These are phyloP conservation scores for Aspergillus terreus DNA, from an alignment of 2,329 filamentous ascomycete genomes.

Conservation along the genomic window DNA sequence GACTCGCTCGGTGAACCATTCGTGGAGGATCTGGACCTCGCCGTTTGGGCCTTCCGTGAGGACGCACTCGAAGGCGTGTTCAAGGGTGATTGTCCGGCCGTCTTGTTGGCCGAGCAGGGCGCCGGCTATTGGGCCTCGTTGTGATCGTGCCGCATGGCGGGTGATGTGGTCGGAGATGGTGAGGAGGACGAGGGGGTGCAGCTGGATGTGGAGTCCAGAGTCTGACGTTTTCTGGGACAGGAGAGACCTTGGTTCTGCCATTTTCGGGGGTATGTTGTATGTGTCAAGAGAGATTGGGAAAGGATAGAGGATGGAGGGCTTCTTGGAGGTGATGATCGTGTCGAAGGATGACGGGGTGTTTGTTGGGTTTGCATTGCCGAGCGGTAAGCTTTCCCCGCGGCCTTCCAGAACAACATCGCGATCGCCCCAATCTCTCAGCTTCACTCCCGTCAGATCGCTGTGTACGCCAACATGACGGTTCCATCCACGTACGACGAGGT, in stretches of 20 bases:
- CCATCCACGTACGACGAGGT: constrained; percentile 34
- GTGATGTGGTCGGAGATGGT: constrained; percentile 97
- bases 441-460: not conserved
- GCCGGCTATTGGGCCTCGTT: constrained; percentile 74
- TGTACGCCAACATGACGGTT: constrained; percentile 26
- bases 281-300: not conserved
- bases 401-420: not conserved
- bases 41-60: constrained; percentile 50
- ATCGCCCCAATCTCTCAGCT: not conserved
- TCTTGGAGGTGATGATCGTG: not conserved
- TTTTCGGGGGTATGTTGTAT: constrained; percentile 27
- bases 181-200: constrained; percentile 92
- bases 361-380: constrained; percentile 27
- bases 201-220: constrained; percentile 71
- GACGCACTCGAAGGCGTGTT: constrained; percentile 86
- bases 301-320: not conserved
- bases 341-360: constrained; percentile 15
- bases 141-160: constrained; percentile 74
- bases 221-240: constrained; percentile 67
- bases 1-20: constrained; percentile 73
- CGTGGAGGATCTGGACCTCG: constrained; percentile 59
- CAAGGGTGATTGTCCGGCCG: constrained; percentile 84
- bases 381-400: constrained; percentile 21
- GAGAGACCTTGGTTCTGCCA: constrained; percentile 57
- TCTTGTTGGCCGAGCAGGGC: constrained; percentile 89